Evolutionary conservation across 805 yeast species (phyloP).

Genomic region (Pichia cabralensis): DNA sequence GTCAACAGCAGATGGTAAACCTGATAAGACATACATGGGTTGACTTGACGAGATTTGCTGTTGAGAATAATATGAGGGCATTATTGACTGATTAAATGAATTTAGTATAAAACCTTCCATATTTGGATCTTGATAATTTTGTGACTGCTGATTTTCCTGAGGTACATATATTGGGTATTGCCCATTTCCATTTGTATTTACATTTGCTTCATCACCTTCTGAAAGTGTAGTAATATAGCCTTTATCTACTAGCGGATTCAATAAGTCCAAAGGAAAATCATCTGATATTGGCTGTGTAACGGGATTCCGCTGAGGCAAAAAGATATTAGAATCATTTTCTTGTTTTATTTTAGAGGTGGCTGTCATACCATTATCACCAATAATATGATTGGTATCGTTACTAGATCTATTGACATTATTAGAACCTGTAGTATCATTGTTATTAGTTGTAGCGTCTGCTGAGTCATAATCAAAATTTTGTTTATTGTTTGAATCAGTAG

Average conservation of each 20-base stretch:
- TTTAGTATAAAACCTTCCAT: slow-evolving; percentile 1
- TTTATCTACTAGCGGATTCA: too few relatives aligned
- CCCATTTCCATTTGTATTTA: too few relatives aligned
- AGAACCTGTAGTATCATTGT: background rate
- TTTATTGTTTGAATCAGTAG: background rate
- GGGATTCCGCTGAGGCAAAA: too few relatives aligned
- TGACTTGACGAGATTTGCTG: slow-evolving; percentile 1
- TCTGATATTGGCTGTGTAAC: slow-evolving; percentile 1
- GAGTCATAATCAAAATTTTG: too few relatives aligned
- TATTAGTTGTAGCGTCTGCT: background rate
- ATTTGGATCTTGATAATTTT: slow-evolving; percentile 1
- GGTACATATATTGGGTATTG: background rate
- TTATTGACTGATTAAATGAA: background rate
- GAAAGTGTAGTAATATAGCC: slow-evolving; percentile 1
- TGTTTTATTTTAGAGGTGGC: too few relatives aligned
- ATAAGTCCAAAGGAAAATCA: slow-evolving; percentile 7
- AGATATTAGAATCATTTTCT: too few relatives aligned
- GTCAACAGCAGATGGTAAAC: slow-evolving; percentile 7
- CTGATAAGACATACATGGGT: slow-evolving; percentile 5
- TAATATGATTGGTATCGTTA: too few relatives aligned
- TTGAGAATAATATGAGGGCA: too few relatives aligned
- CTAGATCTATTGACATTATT: too few relatives aligned
- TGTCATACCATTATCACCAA: too few relatives aligned
- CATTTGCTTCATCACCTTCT: too few relatives aligned
- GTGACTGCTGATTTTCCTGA: too few relatives aligned